These are phyloP conservation scores for Rhizoclosmatium globosum DNA, from an alignment of 192 early-diverging fungal genomes.

Conservation along the genomic window DNA sequence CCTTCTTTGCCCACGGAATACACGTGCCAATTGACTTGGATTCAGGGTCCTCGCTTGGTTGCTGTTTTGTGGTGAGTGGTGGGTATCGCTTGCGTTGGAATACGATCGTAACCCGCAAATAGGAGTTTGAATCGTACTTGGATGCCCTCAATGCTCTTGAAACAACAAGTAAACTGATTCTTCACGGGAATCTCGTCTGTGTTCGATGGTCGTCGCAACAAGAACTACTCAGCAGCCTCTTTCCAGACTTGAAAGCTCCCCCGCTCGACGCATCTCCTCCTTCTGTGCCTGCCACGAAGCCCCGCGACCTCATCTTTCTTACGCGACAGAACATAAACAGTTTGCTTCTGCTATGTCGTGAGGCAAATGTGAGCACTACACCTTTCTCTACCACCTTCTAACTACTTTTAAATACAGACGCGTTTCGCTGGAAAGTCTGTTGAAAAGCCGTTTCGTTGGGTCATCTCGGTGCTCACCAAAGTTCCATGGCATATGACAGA, in stretches of 20 bases:
- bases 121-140: slow-evolving; percentile 48
- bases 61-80: too few relatives aligned
- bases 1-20: too few relatives aligned
- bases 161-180: slow-evolving; percentile 58
- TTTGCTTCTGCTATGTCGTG: slow-evolving; percentile 71
- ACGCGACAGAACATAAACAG: slow-evolving; percentile 78
- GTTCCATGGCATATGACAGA: slow-evolving; percentile 77
- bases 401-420: slow-evolving; percentile 46
- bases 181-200: slow-evolving; percentile 70
- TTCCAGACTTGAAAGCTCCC: slow-evolving; percentile 34
- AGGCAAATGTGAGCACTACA: slow-evolving; percentile 67
- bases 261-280: neutral
- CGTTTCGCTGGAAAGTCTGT: slow-evolving; percentile 80
- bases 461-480: slow-evolving; percentile 75
- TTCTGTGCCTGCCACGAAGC: neutral
- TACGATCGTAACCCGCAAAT: too few relatives aligned
- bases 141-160: slow-evolving; percentile 67
- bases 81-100: too few relatives aligned
- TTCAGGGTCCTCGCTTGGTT: too few relatives aligned
- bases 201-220: slow-evolving; percentile 44
- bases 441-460: slow-evolving; percentile 79
- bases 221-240: slow-evolving; percentile 46
- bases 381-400: too few relatives aligned
- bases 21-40: too few relatives aligned
- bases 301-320: slow-evolving; percentile 43